Base-by-base conservation (phyloP, 495 filamentous ascomycete genomes). In the Hypoxylon crocopeplum region DNA sequence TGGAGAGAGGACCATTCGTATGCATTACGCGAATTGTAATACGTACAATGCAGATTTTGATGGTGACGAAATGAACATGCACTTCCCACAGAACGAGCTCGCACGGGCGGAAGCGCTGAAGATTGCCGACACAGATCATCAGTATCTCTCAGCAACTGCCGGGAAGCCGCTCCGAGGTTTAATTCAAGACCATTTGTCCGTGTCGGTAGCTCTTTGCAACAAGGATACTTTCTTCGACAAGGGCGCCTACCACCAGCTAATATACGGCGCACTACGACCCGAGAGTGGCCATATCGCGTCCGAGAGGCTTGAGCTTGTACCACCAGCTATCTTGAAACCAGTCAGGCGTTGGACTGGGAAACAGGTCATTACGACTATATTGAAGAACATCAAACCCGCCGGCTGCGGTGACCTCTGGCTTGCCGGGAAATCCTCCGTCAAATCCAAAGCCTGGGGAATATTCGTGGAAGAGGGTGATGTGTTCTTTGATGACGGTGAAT, bases 11-110 rank as follows among this genome's bases (percentile, higher is more conserved):
- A 97, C 93, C 0, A 92, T 99, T 69, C 92, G 95, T 52, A 97
- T 99, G 93, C 95, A 98, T 78, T 99, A 99, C 75, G 93, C 95
- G 52, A 99, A 99, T 72, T 97, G 94, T 74, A 98, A 97, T 70
- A 96, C 95, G 8, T 98, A 99, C 81, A 99, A 99, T 64, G 95
- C 95, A n/a, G 95, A 99, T 83, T 99, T 98, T 73, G 95, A 99
- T 71, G 95, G 95, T 71, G 95, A 99, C 66, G 95, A 99, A 75
- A 99, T 99, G 95, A 99, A 99, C 72, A 96, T 99, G 94, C 95
- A 99, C 72, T 97, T 99, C 69, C 95, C 95, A 7, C 95, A 99
- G 62, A 97, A 95, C 64, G 95, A 97, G 69, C 78, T 97, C 68
- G 95, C 93, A 19, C 82, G 94, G 53, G 86, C 92, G 2, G 95